These are phyloP conservation scores for Leccinum ochraceum DNA, from an alignment of 768 basidiomycete genomes.

Conservation along the genomic window DNA sequence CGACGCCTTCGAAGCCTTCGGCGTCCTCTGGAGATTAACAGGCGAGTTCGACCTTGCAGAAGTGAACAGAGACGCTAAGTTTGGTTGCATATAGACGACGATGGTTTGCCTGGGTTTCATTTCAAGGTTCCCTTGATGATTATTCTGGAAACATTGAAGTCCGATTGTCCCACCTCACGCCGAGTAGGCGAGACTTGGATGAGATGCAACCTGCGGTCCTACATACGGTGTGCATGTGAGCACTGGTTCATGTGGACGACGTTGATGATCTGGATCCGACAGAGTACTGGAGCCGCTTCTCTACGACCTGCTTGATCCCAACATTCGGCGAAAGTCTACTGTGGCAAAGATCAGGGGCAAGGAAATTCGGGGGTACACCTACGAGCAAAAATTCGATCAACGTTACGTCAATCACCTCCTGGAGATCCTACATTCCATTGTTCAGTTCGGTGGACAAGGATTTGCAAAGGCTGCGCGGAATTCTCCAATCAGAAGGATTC, in stretches of 20 bases:
- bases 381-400: constrained; percentile 79
- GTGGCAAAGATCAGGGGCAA: constrained; percentile 58
- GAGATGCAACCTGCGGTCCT: constrained; percentile 90
- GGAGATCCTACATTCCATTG: constrained; percentile 73
- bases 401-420: constrained; percentile 70
- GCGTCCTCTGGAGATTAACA: constrained; percentile 87
- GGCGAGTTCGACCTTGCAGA: constrained; percentile 46
- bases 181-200: constrained; percentile 96
- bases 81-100: constrained; percentile 60
- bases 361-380: constrained; percentile 65
- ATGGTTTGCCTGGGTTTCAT: constrained; percentile 73
- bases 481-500: constrained; percentile 62
- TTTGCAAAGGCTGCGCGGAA: constrained; percentile 74
- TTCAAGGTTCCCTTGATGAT: constrained; percentile 88
- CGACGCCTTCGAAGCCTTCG: constrained; percentile 83
- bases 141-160: constrained; percentile 80
- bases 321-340: constrained; percentile 53
- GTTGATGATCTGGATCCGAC: constrained; percentile 8
- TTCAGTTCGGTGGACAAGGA: constrained; percentile 88
- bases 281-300: constrained; percentile 92
- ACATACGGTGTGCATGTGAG: constrained; percentile 61
- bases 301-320: constrained; percentile 71
- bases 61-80: constrained; percentile 5
- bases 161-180: constrained; percentile 69
- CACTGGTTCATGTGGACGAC: neutral